Base-by-base conservation (phyloP, 768 basidiomycete genomes). In the Phaeotremella fagi region DNA sequence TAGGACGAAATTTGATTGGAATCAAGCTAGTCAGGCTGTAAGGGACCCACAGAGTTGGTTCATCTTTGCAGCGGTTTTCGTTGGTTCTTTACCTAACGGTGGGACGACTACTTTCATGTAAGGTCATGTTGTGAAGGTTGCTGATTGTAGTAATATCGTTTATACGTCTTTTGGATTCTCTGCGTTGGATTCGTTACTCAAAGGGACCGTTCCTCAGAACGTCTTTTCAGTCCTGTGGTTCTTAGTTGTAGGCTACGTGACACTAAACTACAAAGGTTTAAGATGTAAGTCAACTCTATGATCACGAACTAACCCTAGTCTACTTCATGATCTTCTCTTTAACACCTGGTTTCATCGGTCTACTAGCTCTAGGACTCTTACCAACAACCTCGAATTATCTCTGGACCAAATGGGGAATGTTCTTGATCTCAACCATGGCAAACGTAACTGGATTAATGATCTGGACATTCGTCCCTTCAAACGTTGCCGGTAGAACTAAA, bases 51-150 rank as follows among this genome's bases (percentile, higher is more conserved):
- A 54, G 43, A 48, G 31, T 15, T 61, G 41, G 27, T 54, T 61
- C 45, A 31, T 31, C 26, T 44, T 45, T 47, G 7, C 28, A 20
- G 50, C 45, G 20, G 53, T 42, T 3, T 35, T 58, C 33, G 9
- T 50, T 6, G 36, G 43, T 27, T 55, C 48, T 12, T 36, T 60
- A n/a, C 58, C 58, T n/a, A 60, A 60, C 52, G 56, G 50, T 18
- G 50, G 50, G 18, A 24, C 50, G n/a, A 61, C 60, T 1, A 61
- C 55, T 22, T 61, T 61, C 27, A 26, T 50, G n/a, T n/a, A n/a
- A n/a, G n/a, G n/a, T n/a, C n/a, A n/a, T n/a, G n/a, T n/a, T 23
- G 42, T 52, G 22, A 43, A n/a, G n/a, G n/a, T n/a, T n/a, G n/a
- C n/a, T n/a, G n/a, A n/a, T n/a, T n/a, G n/a, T n/a, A n/a, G n/a